Percentiles rank a stretch among this genome's conserved stretches.
phyloP scores from a whole-genome alignment of 2,329 filamentous ascomycete genomes.

The Colletotrichum sp. region DNA sequence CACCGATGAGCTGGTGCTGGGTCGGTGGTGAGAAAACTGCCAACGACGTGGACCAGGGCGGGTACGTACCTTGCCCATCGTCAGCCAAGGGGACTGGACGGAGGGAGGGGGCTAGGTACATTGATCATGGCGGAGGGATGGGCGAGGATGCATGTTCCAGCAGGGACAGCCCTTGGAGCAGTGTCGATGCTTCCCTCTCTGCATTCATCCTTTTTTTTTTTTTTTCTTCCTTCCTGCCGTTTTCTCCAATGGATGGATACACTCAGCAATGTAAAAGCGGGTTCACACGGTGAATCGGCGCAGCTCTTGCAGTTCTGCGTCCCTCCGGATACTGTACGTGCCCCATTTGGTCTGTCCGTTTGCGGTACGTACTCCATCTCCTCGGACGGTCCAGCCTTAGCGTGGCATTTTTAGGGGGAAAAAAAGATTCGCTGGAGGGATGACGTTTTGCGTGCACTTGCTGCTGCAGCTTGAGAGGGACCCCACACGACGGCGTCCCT shows the following conservation, averaged over 20 bases:
- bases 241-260: not conserved
- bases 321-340: not conserved
- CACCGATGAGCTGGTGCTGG: not conserved
- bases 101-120: not conserved
- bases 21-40: not conserved
- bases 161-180: not conserved
- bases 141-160: not conserved
- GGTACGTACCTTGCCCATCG: not conserved
- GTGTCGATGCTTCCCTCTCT: not conserved
- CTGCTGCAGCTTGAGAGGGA: not conserved
- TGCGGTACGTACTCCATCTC: not conserved
- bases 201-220: not conserved
- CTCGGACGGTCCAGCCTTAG: not conserved
- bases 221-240: not conserved
- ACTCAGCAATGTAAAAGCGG: not conserved
- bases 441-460: conserved; percentile 8
- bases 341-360: not conserved
- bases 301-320: not conserved
- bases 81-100: not conserved
- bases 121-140: not conserved
- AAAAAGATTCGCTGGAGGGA: not conserved
- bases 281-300: not conserved
- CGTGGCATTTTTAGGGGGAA: not conserved
- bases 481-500: not conserved
- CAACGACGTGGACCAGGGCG: not conserved